Conservation (phyloP, 2,329 filamentous ascomycete species). For the Aspergillus jensenii region DNA sequence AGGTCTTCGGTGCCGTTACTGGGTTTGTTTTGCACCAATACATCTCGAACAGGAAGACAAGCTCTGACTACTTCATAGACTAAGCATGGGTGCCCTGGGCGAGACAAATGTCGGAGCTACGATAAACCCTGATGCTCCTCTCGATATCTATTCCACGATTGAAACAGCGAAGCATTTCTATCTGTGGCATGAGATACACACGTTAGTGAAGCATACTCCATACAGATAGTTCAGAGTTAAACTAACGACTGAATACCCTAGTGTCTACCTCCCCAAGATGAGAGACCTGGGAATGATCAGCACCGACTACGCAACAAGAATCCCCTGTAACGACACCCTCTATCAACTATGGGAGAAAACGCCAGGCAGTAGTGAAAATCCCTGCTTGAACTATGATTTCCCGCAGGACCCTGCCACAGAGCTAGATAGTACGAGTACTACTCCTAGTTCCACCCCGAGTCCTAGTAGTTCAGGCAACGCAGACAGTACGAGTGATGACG, state of each 20-base stretch:
- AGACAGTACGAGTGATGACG: too few relatives aligned
- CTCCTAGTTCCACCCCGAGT: too few relatives aligned
- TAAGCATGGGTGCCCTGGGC: background rate
- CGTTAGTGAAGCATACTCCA: background rate
- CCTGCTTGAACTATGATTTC: too few relatives aligned
- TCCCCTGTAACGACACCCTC: background rate
- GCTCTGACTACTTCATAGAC: too few relatives aligned
- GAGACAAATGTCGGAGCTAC: background rate
- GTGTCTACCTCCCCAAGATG: background rate
- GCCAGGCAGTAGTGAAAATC: too few relatives aligned
- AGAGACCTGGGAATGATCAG: background rate
- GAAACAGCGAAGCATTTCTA: background rate
- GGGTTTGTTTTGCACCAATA: background rate
- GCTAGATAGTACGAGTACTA: too few relatives aligned
- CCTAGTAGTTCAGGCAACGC: too few relatives aligned
- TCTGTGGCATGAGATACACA: background rate
- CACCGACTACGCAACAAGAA: background rate
- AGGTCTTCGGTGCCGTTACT: background rate
- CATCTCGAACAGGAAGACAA: too few relatives aligned
- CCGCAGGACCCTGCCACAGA: too few relatives aligned
- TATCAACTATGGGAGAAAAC: background rate
- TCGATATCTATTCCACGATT: conserved; percentile 1
- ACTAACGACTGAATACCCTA: background rate
- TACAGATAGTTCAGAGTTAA: background rate
- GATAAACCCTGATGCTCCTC: background rate